These are phyloP conservation scores for Candida ponderosae DNA, from an alignment of 805 yeast species.

Conservation along the genomic window DNA sequence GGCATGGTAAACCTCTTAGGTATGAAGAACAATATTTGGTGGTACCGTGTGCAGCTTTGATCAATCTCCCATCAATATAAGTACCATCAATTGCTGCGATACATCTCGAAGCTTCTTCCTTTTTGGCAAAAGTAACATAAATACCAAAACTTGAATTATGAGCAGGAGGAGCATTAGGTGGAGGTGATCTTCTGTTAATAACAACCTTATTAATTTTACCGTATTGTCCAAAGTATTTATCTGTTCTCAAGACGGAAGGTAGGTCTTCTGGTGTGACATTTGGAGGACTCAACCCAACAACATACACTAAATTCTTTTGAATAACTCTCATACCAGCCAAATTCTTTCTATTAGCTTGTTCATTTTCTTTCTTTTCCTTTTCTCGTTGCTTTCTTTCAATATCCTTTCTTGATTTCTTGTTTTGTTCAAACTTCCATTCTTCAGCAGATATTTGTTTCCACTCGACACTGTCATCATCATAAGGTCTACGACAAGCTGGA, in stretches of 20 bases:
- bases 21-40: constrained; percentile 98
- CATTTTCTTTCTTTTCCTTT: constrained; percentile 87
- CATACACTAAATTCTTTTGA: constrained; percentile 93
- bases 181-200: constrained; percentile 67
- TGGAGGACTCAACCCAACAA: constrained; percentile 88
- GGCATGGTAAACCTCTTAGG: constrained; percentile 91
- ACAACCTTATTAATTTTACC: constrained; percentile 94
- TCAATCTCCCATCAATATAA: constrained; percentile 79
- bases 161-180: constrained; percentile 13
- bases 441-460: constrained; percentile 79
- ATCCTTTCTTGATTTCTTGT: constrained; percentile 73
- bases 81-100: constrained; percentile 91
- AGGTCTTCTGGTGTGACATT: constrained; percentile 73
- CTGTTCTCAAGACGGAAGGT: constrained; percentile 74
- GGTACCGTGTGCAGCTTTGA: constrained; percentile 96
- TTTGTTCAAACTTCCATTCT: constrained; percentile 74
- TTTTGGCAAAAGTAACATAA: constrained; percentile 85
- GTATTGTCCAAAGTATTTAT: constrained; percentile 96
- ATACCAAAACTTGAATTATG: constrained; percentile 80
- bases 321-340: constrained; percentile 97
- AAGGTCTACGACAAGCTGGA: constrained; percentile 94
- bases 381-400: constrained; percentile 79
- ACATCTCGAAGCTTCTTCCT: constrained; percentile 93
- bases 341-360: constrained; percentile 73
- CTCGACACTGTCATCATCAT: constrained; percentile 89